Percentiles rank a stretch among this genome's conserved stretches.
phyloP scores from a whole-genome alignment of 495 filamentous ascomycete genomes.

The Daldinia decipiens region DNA sequence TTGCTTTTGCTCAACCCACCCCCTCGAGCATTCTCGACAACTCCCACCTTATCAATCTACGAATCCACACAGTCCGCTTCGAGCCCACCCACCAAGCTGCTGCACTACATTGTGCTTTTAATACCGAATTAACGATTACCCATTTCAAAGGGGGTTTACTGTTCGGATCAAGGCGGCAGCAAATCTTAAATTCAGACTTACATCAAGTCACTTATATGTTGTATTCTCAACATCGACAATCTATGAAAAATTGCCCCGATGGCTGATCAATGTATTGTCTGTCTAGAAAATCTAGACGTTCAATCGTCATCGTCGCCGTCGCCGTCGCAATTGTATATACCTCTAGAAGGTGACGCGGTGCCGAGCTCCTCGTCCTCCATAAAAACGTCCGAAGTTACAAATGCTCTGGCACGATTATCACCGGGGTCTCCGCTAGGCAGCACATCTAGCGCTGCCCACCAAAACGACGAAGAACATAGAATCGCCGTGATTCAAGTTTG shows the following conservation, averaged over 20 bases:
- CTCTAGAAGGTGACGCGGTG: conserved; percentile 22
- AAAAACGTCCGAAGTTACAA: conserved; percentile 27
- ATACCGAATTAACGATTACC: conserved; percentile 32
- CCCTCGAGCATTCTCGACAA: conserved; percentile 26
- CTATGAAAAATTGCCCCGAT: conserved; percentile 60
- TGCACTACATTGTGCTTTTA: conserved; percentile 2
- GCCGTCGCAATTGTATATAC: conserved; percentile 35
- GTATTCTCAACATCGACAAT: conserved; percentile 45
- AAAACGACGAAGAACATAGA: conserved; percentile 45
- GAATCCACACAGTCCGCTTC: conserved; percentile 10
- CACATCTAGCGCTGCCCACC: conserved; percentile 36
- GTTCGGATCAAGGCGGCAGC: conserved; percentile 32
- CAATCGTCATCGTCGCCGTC: conserved; percentile 46
- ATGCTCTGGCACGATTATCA: conserved; percentile 47
- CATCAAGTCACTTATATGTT: conserved; percentile 51
- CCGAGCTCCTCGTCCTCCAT: conserved; percentile 24
- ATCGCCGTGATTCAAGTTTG: conserved; percentile 71
- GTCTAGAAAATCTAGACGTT: conserved; percentile 85
- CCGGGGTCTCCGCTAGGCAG: conserved; percentile 54
- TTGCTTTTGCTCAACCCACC: conserved; percentile 11
- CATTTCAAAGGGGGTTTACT: conserved; percentile 24
- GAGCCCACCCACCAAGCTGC: conserved; percentile 9
- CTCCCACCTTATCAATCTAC: conserved; percentile 31
- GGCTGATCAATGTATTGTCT: conserved; percentile 97
- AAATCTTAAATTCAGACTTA: conserved; percentile 41